Conservation (phyloP, 2,329 filamentous ascomycete species). For the Trichothecium sympodiale region DNA sequence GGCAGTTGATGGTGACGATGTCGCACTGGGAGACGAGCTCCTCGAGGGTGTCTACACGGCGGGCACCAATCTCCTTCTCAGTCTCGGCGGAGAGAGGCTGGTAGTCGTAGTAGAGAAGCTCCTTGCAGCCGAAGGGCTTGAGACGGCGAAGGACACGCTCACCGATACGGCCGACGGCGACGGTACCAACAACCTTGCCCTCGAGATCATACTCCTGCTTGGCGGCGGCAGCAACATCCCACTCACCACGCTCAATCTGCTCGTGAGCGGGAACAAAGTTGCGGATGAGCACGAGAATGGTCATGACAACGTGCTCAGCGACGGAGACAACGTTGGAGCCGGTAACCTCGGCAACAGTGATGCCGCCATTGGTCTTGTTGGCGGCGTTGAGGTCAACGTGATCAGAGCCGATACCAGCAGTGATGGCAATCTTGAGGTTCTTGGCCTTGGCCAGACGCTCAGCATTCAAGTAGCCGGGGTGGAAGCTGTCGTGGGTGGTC, state of each 20-base stretch:
- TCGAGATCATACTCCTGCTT: constrained; percentile 99
- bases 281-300: constrained; percentile 87
- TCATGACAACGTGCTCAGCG: constrained; percentile 99
- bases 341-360: constrained; percentile 96
- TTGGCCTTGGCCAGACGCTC: constrained; percentile 96
- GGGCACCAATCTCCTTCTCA: constrained; percentile 92
- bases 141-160: constrained; percentile 94
- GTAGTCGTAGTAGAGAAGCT: constrained; percentile 99
- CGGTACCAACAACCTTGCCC: constrained; percentile 94
- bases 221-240: constrained; percentile 90
- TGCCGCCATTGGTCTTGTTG: constrained; percentile 95
- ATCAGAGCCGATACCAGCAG: constrained; percentile 95
- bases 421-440: constrained; percentile 96
- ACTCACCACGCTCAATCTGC: constrained; percentile 78
- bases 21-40: constrained; percentile 93
- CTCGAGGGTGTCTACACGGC: constrained; percentile 79
- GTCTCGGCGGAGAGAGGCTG: constrained; percentile 77
- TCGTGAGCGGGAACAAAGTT: constrained; percentile 99
- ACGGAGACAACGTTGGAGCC: constrained; percentile 98
- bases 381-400: constrained; percentile 95
- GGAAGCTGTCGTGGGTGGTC: constrained; percentile 53
- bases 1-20: constrained; percentile 98
- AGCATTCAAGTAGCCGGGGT: constrained; percentile 93
- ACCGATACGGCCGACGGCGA: constrained; percentile 93
- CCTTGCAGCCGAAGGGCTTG: constrained; percentile 98